Percentiles rank a stretch among this genome's conserved stretches.
Conservation (phyloP, 2,329 filamentous ascomycete genomes). For the Ascochyta koolunga region DNA sequence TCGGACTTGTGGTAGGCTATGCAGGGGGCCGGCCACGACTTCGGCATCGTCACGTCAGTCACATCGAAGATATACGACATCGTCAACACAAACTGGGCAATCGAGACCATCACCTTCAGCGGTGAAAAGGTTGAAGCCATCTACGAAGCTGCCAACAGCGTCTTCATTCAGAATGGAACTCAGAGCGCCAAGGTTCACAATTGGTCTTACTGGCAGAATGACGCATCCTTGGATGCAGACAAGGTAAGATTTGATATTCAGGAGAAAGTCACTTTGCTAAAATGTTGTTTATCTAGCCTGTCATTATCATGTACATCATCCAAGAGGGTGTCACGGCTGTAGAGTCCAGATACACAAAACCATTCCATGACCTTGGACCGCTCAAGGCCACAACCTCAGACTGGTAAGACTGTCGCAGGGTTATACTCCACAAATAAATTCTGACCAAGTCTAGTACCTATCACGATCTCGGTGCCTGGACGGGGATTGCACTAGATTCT, state of each 20-base stretch:
- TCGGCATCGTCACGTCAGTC: slow-evolving; percentile 59
- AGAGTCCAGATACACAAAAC: slow-evolving; percentile 26
- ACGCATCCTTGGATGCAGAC: slow-evolving; percentile 19
- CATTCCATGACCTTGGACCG: slow-evolving; percentile 27
- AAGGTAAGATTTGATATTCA: slow-evolving; percentile 7
- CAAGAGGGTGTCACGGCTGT: slow-evolving; percentile 32
- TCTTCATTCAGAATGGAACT: slow-evolving; percentile 52
- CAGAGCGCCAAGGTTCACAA: slow-evolving; percentile 48
- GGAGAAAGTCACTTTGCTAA: no score
- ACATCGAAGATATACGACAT: slow-evolving; percentile 53
- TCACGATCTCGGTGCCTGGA: slow-evolving; percentile 30
- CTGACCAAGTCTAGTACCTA: slow-evolving; percentile 22
- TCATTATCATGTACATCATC: slow-evolving; percentile 32
- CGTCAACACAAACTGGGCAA: slow-evolving; percentile 26
- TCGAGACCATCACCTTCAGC: slow-evolving; percentile 29
- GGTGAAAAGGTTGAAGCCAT: slow-evolving; percentile 58
- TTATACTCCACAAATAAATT: no score
- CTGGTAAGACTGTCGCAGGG: no score
- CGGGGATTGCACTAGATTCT: slow-evolving; percentile 28
- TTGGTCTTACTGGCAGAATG: slow-evolving; percentile 35
- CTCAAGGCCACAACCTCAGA: slow-evolving; percentile 16
- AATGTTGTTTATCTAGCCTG: slow-evolving; percentile 1
- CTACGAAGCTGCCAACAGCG: slow-evolving; percentile 55
- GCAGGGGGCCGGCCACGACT: slow-evolving; percentile 64
- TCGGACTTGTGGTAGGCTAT: slow-evolving; percentile 64